Base-by-base conservation (phyloP, 148 eudicot genomes). In the Camellia granthamiana region DNA sequence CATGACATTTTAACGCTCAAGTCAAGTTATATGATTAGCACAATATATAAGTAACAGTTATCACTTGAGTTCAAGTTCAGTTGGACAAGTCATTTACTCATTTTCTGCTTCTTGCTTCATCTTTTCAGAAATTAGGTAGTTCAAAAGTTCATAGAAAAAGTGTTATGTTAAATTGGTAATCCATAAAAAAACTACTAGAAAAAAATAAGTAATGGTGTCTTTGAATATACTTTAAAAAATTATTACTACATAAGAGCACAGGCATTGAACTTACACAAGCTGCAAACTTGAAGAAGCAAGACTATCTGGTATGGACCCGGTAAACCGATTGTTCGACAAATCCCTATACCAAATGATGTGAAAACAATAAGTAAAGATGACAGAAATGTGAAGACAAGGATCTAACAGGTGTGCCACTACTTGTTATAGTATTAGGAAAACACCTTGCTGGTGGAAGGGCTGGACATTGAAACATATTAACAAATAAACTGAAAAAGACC, bases 231-330 rank as follows among this genome's bases (percentile, higher is more conserved):
- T 4, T 47, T 0, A 3, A 47, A 47, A 47, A 47, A 19, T 52
- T 11, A 21, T 52, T 64, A 38, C 21, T 13, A 63, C 3, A 44
- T 18, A 78, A 52, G 61, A 30, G 72, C 52, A 81, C 62, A 3
- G 75, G 52, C 60, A 80, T 65, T 55, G 54, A 78, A 83, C 98
- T 94, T 92, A 94, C 98, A 91, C 97, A 84, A 90, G 93, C 68
- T 88, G 95, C 83, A 94, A 80, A 78, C 79, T 87, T 56, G 93
- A 89, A 66, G 93, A 76, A 78, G 95, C 83, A 70, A 94, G 89
- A 81, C 89, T 88, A 55, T 91, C 93, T 16, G 98, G 98, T 82
- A 94, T 89, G 47, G 88, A 63, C 38, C 98, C 98, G 41, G 89
- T 84, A 70, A 94, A 79, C 78, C 83, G 89, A 77, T 94, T 94